Conservation (phyloP, 1,284 basidiomycete genomes). For the Trichosporon faecale region DNA sequence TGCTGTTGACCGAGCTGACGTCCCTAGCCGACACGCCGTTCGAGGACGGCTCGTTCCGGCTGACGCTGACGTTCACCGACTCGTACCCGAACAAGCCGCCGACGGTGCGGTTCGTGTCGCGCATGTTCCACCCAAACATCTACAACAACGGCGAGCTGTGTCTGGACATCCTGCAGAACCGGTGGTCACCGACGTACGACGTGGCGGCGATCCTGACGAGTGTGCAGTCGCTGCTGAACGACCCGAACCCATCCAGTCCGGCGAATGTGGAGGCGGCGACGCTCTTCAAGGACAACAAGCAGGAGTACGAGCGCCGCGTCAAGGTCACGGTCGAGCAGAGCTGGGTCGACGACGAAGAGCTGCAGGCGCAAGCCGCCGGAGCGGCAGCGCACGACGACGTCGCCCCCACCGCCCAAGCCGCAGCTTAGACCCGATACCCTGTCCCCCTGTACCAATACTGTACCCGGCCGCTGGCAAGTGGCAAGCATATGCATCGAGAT, state of each 20-base stretch:
- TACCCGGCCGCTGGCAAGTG: neutral
- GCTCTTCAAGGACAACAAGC: slow-evolving; percentile 96
- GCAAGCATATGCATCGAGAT: slow-evolving; percentile 7
- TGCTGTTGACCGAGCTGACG: slow-evolving; percentile 12
- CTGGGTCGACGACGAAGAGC: slow-evolving; percentile 40
- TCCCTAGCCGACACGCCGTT: slow-evolving; percentile 88
- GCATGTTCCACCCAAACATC: slow-evolving; percentile 99
- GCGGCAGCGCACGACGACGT: neutral
- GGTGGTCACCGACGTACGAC: slow-evolving; percentile 98
- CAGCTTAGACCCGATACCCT: neutral
- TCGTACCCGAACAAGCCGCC: slow-evolving; percentile 98
- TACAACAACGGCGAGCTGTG: slow-evolving; percentile 98
- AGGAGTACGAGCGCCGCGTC: slow-evolving; percentile 90
- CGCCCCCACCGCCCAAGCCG: neutral
- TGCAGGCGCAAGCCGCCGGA: slow-evolving; percentile 28
- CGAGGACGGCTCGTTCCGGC: slow-evolving; percentile 97
- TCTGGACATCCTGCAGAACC: slow-evolving; percentile 94
- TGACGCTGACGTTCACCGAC: slow-evolving; percentile 92
- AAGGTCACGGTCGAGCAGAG: slow-evolving; percentile 57
- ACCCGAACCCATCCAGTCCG: slow-evolving; percentile 89
- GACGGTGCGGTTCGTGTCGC: slow-evolving; percentile 90
- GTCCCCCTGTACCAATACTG: slow-evolving; percentile 1
- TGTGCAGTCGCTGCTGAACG: slow-evolving; percentile 91
- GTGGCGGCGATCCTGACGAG: slow-evolving; percentile 95
- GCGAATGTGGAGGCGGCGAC: slow-evolving; percentile 97